Conservation (phyloP, 345 rosid genomes). For the Mallotus nudiflorus region DNA sequence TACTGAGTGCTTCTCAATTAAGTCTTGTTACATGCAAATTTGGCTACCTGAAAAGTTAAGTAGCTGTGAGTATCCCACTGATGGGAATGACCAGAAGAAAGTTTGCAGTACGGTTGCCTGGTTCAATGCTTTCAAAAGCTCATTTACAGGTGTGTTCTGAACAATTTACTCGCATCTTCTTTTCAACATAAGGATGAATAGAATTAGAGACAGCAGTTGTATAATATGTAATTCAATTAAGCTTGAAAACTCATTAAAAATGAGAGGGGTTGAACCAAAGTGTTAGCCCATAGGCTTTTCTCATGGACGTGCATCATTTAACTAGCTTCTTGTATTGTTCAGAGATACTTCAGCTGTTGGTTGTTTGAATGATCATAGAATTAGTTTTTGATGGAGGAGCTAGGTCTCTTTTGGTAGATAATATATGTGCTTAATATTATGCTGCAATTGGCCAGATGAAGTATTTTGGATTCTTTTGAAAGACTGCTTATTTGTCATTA, state of each 20-base stretch:
- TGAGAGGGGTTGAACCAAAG: neutral
- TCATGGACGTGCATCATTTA: neutral
- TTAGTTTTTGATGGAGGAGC: no score
- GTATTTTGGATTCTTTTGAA: neutral
- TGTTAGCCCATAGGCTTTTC: neutral
- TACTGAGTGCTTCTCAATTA: neutral
- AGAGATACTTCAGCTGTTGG: no score
- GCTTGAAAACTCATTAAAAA: neutral
- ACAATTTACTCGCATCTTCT: neutral
- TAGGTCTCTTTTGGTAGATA: no score
- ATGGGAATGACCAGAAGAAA: neutral
- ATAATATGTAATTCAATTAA: neutral
- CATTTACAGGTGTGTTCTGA: conserved; percentile 7
- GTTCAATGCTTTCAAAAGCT: neutral
- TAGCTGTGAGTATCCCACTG: neutral
- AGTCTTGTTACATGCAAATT: neutral
- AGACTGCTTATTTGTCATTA: neutral
- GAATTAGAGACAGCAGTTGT: neutral
- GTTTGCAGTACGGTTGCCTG: neutral
- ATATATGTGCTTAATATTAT: no score
- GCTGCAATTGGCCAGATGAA: no score
- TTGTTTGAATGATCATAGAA: no score
- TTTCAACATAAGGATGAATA: neutral
- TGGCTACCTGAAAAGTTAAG: neutral
- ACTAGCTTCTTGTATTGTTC: neutral